Evolutionary conservation across 139 green algal genomes (phyloP).

Genomic region (Chlorella sp.): DNA sequence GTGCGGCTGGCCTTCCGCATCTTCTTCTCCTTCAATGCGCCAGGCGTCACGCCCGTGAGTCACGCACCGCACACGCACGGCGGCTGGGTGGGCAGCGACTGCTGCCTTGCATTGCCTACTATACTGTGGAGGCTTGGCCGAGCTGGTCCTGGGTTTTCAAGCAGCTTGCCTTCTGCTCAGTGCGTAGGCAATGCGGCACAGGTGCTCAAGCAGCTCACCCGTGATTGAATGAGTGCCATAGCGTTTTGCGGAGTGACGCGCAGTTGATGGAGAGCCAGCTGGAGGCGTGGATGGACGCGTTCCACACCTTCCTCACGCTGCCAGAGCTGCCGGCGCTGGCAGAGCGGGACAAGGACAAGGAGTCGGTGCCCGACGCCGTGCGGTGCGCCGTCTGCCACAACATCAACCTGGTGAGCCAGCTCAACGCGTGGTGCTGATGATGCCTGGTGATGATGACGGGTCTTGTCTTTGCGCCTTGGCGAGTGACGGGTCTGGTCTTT

Average conservation of each 20-base stretch:
- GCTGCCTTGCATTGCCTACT: too few relatives aligned
- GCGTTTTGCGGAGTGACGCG: neutral
- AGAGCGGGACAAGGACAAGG: slow-evolving; percentile 61
- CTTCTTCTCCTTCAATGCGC: slow-evolving; percentile 92
- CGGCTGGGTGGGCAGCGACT: too few relatives aligned
- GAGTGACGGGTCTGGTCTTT: too few relatives aligned
- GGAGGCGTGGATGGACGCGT: slow-evolving; percentile 84
- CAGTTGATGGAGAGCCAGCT: slow-evolving; percentile 87
- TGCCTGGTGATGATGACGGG: too few relatives aligned
- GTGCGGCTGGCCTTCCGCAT: slow-evolving; percentile 68
- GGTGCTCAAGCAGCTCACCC: too few relatives aligned
- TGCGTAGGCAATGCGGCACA: too few relatives aligned
- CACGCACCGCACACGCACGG: too few relatives aligned
- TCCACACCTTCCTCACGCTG: slow-evolving; percentile 70
- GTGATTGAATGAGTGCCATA: neutral
- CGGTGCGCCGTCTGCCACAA: slow-evolving; percentile 16
- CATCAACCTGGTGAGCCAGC: slow-evolving; percentile 28
- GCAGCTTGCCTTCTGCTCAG: too few relatives aligned
- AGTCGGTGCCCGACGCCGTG: slow-evolving; percentile 54
- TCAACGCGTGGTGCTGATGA: too few relatives aligned
- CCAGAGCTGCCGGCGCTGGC: slow-evolving; percentile 48
- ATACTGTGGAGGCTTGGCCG: too few relatives aligned
- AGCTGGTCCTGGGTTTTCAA: too few relatives aligned
- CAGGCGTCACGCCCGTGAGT: slow-evolving; percentile 82
- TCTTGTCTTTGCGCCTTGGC: too few relatives aligned